Percentiles rank a stretch among this genome's conserved stretches.
These are phyloP conservation scores for Magnolia changhungtana DNA, from an alignment of 164 flowering plant species.

Conservation along the genomic window DNA sequence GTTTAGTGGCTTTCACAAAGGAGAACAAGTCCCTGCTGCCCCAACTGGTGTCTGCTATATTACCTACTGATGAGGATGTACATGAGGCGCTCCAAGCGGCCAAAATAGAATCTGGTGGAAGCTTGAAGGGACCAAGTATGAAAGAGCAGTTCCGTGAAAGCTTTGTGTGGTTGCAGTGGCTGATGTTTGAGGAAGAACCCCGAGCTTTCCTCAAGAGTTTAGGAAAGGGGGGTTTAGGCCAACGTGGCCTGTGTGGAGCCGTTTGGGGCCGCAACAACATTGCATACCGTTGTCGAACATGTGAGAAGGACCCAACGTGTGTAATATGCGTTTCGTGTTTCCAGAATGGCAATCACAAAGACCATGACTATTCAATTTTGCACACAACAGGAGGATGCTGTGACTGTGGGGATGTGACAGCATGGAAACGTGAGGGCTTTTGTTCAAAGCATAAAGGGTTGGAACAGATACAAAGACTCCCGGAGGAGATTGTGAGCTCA, in stretches of 20 bases:
- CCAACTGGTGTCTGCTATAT: conserved; percentile 55
- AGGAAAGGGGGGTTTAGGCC: conserved; percentile 44
- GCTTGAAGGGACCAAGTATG: conserved; percentile 19
- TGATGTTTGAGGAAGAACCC: conserved; percentile 88
- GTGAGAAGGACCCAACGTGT: conserved; percentile 95
- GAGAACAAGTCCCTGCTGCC: conserved; percentile 30
- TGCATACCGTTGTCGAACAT: conserved; percentile 83
- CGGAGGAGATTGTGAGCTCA: conserved; percentile 51
- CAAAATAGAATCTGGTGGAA: conserved; percentile 15
- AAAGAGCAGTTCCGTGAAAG: conserved; percentile 48
- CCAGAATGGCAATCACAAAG: conserved; percentile 86
- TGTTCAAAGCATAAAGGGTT: conserved; percentile 93
- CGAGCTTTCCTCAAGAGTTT: conserved; percentile 34
- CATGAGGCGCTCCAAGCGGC: conserved; percentile 17
- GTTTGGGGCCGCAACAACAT: conserved; percentile 87
- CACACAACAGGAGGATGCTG: conserved; percentile 96
- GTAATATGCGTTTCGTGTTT: conserved; percentile 98
- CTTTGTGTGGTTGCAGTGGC: conserved; percentile 82
- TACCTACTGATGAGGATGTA: conserved; percentile 58
- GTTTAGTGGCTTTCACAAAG: conserved; percentile 54
- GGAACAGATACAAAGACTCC: conserved; percentile 80
- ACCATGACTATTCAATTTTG: conserved; percentile 81
- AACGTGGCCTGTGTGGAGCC: conserved; percentile 93
- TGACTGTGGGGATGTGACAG: conserved; percentile 97
- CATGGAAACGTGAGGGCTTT: conserved; percentile 96